These are phyloP conservation scores for Penstemon newberryi DNA, from an alignment of 257 asterid species.

Conservation along the genomic window DNA sequence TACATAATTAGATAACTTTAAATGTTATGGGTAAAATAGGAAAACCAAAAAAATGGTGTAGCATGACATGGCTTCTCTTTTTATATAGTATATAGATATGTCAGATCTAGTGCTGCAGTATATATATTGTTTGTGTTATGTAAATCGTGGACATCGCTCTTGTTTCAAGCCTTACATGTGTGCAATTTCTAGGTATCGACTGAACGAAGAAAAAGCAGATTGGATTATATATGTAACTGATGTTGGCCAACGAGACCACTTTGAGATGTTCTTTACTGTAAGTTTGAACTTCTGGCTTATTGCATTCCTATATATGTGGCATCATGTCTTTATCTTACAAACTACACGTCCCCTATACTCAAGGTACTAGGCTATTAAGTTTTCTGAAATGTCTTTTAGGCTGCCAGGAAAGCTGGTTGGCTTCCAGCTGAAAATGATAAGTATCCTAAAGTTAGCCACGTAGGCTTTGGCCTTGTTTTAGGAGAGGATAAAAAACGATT, in stretches of 20 bases:
- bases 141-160: conserved; percentile 10
- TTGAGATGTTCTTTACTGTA: conserved; percentile 84
- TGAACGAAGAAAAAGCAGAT: conserved; percentile 86
- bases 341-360: background rate
- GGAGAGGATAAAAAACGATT: conserved; percentile 94
- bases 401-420: conserved; percentile 90
- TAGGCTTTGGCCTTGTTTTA: conserved; percentile 88
- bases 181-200: conserved; percentile 68
- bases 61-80: no score
- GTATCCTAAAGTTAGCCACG: conserved; percentile 84
- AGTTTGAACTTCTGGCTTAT: conserved; percentile 34
- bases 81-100: background rate
- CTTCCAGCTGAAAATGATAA: conserved; percentile 67
- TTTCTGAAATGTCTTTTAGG: conserved; percentile 49
- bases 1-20: no score
- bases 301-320: background rate
- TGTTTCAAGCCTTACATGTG: conserved; percentile 4
- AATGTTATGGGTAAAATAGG: no score
- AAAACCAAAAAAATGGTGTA: no score
- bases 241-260: conserved; percentile 89
- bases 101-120: conserved; percentile 18
- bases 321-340: conserved; percentile 7
- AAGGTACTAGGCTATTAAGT: conserved; percentile 20
- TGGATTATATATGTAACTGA: conserved; percentile 95
- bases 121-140: conserved; percentile 18